These are phyloP conservation scores for Delonix regia DNA, from an alignment of 306 rosid species.

Conservation along the genomic window DNA sequence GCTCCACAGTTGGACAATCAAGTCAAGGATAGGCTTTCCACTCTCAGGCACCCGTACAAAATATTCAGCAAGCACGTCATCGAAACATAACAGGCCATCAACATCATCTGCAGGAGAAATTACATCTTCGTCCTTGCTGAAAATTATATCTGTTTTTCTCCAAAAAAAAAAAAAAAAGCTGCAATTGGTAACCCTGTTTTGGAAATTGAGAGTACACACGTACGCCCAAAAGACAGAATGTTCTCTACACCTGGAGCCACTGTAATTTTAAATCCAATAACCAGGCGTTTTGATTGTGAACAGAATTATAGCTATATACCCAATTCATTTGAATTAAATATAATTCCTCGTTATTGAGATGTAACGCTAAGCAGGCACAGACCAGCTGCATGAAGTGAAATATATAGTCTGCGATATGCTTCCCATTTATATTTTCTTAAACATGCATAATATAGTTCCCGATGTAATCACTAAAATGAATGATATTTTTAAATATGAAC, in stretches of 20 bases:
- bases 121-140: slow-evolving; percentile 72
- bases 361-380: background rate
- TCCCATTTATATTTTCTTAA: slow-evolving; percentile 18
- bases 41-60: slow-evolving; percentile 75
- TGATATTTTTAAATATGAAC: background rate
- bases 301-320: background rate
- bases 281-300: slow-evolving; percentile 4
- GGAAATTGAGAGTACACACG: background rate
- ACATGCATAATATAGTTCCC: slow-evolving; percentile 1
- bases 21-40: slow-evolving; percentile 83
- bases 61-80: slow-evolving; percentile 92
- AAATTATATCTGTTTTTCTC: slow-evolving; percentile 63
- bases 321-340: background rate
- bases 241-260: slow-evolving; percentile 3
- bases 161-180: slow-evolving; percentile 31
- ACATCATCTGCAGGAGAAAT: slow-evolving; percentile 64
- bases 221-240: background rate
- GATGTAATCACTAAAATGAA: background rate
- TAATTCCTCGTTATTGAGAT: background rate
- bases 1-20: slow-evolving; percentile 96
- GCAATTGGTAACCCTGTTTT: slow-evolving; percentile 23
- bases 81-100: slow-evolving; percentile 68
- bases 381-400: slow-evolving; percentile 13
- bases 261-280: slow-evolving; percentile 2
- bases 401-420: background rate